A percentile compares a stretch with the other conserved stretches of the same genome.
Evolutionary conservation across 2,329 filamentous ascomycete genomes (phyloP).

Genomic region (Colletotrichum shisoi): DNA sequence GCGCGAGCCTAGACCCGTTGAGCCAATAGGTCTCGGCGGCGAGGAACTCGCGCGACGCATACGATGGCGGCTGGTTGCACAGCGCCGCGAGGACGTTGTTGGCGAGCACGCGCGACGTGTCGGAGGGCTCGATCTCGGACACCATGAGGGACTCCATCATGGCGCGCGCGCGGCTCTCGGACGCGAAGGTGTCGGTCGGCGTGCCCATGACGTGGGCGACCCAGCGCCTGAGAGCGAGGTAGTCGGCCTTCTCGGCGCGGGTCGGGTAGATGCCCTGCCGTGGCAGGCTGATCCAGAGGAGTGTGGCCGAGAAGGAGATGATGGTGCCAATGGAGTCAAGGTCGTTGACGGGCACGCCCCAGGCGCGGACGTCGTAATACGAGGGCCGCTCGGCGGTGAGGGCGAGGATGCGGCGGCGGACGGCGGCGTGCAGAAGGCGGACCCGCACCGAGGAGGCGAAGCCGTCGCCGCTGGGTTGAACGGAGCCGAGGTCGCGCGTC

Average conservation of each 20-base stretch:
- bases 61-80: constrained; percentile 70
- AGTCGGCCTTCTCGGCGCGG: constrained; percentile 70
- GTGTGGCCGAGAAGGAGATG: constrained; percentile 70
- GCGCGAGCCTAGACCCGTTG: constrained; percentile 70
- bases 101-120: constrained; percentile 69
- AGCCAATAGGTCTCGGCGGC: constrained; percentile 73
- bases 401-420: constrained; percentile 68
- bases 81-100: constrained; percentile 78
- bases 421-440: constrained; percentile 70
- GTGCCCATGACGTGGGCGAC: constrained; percentile 76
- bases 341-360: constrained; percentile 75
- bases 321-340: constrained; percentile 78
- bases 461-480: constrained; percentile 72
- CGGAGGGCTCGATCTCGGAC: constrained; percentile 71
- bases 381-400: constrained; percentile 61
- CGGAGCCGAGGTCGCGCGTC: constrained; percentile 68
- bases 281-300: constrained; percentile 74
- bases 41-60: constrained; percentile 71
- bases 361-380: constrained; percentile 67
- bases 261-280: constrained; percentile 74
- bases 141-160: constrained; percentile 74
- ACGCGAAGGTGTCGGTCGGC: constrained; percentile 68
- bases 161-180: constrained; percentile 61
- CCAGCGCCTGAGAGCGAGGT: constrained; percentile 78
- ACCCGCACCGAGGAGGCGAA: constrained; percentile 69